Conservation (phyloP, 2,329 filamentous ascomycete genomes). For the Neofusicoccum kwambonambiense region DNA sequence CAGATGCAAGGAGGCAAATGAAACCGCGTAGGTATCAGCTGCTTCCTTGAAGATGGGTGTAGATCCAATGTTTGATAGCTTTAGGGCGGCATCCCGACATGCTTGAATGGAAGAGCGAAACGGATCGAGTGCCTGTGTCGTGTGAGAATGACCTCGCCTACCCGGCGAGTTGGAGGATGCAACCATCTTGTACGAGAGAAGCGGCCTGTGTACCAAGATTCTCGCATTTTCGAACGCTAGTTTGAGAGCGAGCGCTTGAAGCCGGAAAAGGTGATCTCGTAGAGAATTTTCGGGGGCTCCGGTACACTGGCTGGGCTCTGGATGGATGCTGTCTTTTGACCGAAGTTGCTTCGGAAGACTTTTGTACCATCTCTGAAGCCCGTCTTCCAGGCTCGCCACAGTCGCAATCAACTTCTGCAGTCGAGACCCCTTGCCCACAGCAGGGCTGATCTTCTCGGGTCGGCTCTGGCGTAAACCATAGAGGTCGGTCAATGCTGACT, state of each 20-base stretch:
- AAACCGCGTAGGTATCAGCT: not conserved
- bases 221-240: not conserved
- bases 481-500: not conserved
- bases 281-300: not conserved
- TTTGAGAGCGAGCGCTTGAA: conserved; percentile 2
- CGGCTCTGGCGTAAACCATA: not conserved
- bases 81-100: not conserved
- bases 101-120: not conserved
- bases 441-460: too few relatives aligned
- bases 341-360: not conserved
- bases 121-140: not conserved
- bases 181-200: not conserved
- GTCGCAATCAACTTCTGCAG: not conserved
- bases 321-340: not conserved
- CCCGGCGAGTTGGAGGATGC: not conserved
- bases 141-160: too few relatives aligned
- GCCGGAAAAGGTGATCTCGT: not conserved
- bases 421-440: not conserved
- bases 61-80: not conserved
- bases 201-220: not conserved
- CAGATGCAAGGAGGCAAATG: not conserved
- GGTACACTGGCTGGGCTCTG: too few relatives aligned
- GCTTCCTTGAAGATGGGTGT: not conserved
- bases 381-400: not conserved
- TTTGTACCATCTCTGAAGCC: not conserved